Evolutionary conservation across 2,329 filamentous ascomycete species (phyloP).

Genomic region (Metarhizium guizhouense): DNA sequence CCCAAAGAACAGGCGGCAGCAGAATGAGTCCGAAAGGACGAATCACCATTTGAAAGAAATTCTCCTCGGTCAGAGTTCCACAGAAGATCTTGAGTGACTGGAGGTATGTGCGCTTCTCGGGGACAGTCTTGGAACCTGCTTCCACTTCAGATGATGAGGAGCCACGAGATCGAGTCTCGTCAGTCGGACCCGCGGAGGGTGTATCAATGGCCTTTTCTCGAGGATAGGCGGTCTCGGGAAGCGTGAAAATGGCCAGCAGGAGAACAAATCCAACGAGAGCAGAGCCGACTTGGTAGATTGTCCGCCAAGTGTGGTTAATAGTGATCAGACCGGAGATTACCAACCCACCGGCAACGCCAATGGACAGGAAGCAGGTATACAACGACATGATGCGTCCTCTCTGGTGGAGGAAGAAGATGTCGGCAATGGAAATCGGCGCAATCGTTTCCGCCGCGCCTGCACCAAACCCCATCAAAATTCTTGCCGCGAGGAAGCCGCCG

Average conservation of each 20-base stretch:
- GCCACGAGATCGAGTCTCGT: conserved; percentile 6
- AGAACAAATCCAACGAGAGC: conserved; percentile 40
- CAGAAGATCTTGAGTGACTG: conserved; percentile 31
- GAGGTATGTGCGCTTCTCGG: conserved; percentile 21
- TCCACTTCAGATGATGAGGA: conserved; percentile 11
- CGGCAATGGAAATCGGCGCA: conserved; percentile 41
- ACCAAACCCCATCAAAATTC: conserved; percentile 43
- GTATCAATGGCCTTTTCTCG: conserved; percentile 15
- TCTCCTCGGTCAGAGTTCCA: conserved; percentile 34
- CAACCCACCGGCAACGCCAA: conserved; percentile 33
- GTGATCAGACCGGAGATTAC: conserved; percentile 39
- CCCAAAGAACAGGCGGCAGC: conserved; percentile 46
- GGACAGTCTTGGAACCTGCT: conserved; percentile 3
- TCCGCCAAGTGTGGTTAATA: conserved; percentile 37
- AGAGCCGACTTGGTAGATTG: conserved; percentile 41
- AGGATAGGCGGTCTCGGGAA: conserved; percentile 45
- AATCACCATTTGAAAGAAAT: conserved; percentile 35
- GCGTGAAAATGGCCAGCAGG: conserved; percentile 39
- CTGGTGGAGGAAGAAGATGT: conserved; percentile 50
- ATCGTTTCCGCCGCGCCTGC: conserved; percentile 44
- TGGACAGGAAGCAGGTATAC: conserved; percentile 31
- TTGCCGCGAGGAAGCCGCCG: conserved; percentile 31
- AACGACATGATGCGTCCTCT: conserved; percentile 41
- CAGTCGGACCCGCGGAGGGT: neutral
- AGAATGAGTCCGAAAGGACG: conserved; percentile 40